Evolutionary conservation across 768 basidiomycete species (phyloP), one percentile per base, ranked within the genome.

Genomic region (Cystofilobasidium ferigula): DNA sequence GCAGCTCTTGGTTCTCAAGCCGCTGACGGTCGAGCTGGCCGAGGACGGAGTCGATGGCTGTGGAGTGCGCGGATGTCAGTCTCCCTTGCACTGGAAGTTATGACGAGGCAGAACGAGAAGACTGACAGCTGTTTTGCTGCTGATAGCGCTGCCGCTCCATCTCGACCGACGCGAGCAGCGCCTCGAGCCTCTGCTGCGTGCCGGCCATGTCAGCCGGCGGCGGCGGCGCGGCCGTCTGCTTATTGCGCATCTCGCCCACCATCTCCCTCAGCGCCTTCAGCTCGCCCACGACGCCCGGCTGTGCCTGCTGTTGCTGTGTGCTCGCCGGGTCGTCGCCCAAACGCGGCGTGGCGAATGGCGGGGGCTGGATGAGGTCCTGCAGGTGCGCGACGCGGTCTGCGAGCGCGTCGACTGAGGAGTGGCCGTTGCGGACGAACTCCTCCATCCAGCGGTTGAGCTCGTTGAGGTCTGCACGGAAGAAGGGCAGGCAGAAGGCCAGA

Each of bases 361-460:
- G 64, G 5, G 64, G 64, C n/a, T 57, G 24, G 40, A 66, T 54
- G 42, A 66, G 58, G 24, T 66, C 64, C 30, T 35, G 28, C 35
- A 66, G 47, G 35, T 60, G 59, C 40, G 59, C 64, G 47, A 66
- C 64, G 28, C 59, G 59, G 38, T 48, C 28, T 8, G 64, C 48
- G 28, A 66, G 57, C 8, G 42, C 64, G 38, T 64, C 63, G 13
- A 64, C 22, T 20, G 63, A 53, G 30, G 40, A 43, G 51, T 66
- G 47, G 40, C 57, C 57, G 40, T 36, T 66, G 35, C 59, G 45
- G 43, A 89, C 87, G 73, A 90, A 89, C 3, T 83, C 78, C 70
- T 91, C 89, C 47, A 92, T 80, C 89, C 89, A 92, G 83, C 87
- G 38, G 57, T 71, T 70, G 48, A 71, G 71, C 36, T 64, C 67